phyloP scores from a whole-genome alignment of 768 basidiomycete species.

The Naganishia randhawae region DNA sequence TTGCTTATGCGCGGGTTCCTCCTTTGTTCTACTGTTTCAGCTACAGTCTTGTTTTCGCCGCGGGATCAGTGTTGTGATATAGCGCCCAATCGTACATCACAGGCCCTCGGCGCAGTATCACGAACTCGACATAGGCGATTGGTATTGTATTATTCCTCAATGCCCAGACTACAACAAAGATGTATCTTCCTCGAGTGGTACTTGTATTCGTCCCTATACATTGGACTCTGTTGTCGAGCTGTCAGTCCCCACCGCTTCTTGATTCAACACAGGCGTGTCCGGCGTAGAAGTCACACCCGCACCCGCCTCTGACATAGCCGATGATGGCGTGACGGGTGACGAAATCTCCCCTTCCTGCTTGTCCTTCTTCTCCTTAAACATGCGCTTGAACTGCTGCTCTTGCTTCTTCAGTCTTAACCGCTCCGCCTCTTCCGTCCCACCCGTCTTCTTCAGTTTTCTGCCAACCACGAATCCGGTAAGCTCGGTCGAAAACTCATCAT shows the following conservation, averaged over 20 bases:
- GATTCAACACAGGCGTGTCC: neutral
- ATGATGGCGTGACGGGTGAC: slow-evolving; percentile 10
- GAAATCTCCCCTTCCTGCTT: neutral
- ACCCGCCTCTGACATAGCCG: slow-evolving; percentile 5
- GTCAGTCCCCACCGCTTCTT: neutral
- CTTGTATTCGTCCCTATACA: neutral
- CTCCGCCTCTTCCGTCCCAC: slow-evolving; percentile 87
- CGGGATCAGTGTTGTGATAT: neutral
- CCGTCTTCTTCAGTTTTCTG: slow-evolving; percentile 90
- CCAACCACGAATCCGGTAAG: slow-evolving; percentile 77
- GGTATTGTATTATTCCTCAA: neutral
- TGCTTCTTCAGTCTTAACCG: slow-evolving; percentile 78
- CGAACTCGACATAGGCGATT: too few species aligned
- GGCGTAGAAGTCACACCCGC: neutral
- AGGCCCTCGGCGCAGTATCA: too few species aligned
- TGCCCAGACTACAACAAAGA: neutral
- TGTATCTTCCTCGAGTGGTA: neutral
- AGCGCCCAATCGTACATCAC: neutral
- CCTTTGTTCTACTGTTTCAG: too few species aligned
- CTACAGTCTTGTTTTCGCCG: too few species aligned
- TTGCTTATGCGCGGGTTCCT: too few species aligned
- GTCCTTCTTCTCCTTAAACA: slow-evolving; percentile 57
- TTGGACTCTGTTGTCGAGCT: neutral
- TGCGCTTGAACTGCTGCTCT: slow-evolving; percentile 79
- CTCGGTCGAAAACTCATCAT: slow-evolving; percentile 82